These are phyloP conservation scores for Dillenia turbinata DNA, from an alignment of 164 flowering plant genomes.

Conservation along the genomic window DNA sequence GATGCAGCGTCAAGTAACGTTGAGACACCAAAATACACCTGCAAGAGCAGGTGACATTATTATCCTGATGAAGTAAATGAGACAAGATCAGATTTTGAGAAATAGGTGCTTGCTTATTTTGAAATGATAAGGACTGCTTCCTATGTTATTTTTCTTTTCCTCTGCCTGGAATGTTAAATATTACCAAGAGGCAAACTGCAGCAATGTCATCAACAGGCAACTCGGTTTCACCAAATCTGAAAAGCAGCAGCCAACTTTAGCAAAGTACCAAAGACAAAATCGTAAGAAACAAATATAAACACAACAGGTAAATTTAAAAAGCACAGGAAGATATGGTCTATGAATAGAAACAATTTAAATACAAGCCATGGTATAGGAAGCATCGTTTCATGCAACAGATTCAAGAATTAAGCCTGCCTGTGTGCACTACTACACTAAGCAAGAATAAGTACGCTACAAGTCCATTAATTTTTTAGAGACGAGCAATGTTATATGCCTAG, in stretches of 20 bases:
- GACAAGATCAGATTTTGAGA: not conserved
- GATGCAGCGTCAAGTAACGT: conserved; percentile 82
- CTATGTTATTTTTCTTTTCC: not conserved
- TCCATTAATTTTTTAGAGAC: no score
- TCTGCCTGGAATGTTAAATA: not conserved
- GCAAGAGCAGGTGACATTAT: conserved; percentile 8
- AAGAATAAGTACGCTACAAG: no score
- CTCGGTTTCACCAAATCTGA: conserved; percentile 86
- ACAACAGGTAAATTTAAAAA: no score
- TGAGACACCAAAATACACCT: conserved; percentile 94
- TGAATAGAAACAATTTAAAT: no score
- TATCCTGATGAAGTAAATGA: not conserved
- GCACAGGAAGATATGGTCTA: no score
- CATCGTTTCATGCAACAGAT: no score
- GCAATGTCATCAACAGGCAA: conserved; percentile 96
- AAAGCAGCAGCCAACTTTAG: conserved; percentile 10
- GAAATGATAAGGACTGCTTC: not conserved
- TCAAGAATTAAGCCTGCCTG: no score
- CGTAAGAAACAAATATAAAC: no score
- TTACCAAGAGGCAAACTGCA: conserved; percentile 90
- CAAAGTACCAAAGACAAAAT: no score
- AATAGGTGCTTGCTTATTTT: not conserved
- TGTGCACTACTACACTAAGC: no score
- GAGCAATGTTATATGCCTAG: no score
- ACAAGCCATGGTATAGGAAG: no score